A percentile compares a stretch with the other conserved stretches of the same genome.
These are phyloP conservation scores for Ascochyta koolunga DNA, from an alignment of 2,329 filamentous ascomycete species.

Conservation along the genomic window DNA sequence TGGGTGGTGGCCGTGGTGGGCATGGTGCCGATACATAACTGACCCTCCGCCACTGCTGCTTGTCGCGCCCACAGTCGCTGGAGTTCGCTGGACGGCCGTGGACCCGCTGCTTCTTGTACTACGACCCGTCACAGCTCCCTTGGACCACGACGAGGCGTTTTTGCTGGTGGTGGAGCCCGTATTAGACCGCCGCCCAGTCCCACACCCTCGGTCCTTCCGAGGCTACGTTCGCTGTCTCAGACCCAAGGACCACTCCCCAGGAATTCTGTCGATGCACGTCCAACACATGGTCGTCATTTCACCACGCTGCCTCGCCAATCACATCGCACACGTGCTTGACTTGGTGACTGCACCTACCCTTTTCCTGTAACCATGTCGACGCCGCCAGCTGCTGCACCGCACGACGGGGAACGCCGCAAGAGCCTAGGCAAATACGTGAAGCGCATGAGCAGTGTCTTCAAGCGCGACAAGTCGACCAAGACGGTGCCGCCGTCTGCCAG, in stretches of 20 bases:
- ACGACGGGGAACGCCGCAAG: slow-evolving; percentile 38
- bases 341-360: neutral
- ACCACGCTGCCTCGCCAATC: slow-evolving; percentile 17
- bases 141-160: neutral
- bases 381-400: slow-evolving; percentile 23
- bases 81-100: slow-evolving; percentile 16
- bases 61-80: slow-evolving; percentile 16
- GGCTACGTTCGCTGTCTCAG: slow-evolving; percentile 35
- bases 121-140: neutral
- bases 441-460: slow-evolving; percentile 49
- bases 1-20: neutral
- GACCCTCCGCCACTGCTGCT: slow-evolving; percentile 20
- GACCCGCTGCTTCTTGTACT: neutral
- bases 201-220: slow-evolving; percentile 34
- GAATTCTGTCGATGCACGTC: slow-evolving; percentile 15
- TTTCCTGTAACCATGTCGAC: slow-evolving; percentile 36
- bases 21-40: slow-evolving; percentile 31
- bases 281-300: slow-evolving; percentile 31
- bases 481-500: slow-evolving; percentile 3
- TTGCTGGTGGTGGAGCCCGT: slow-evolving; percentile 8
- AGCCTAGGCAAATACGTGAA: slow-evolving; percentile 49
- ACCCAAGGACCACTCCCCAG: slow-evolving; percentile 33
- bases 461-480: slow-evolving; percentile 40
- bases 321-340: neutral
- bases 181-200: slow-evolving; percentile 15